A percentile compares a stretch with the other conserved stretches of the same genome.
phyloP scores from a whole-genome alignment of 768 basidiomycete genomes.

The Nevesoporus exiguus region DNA sequence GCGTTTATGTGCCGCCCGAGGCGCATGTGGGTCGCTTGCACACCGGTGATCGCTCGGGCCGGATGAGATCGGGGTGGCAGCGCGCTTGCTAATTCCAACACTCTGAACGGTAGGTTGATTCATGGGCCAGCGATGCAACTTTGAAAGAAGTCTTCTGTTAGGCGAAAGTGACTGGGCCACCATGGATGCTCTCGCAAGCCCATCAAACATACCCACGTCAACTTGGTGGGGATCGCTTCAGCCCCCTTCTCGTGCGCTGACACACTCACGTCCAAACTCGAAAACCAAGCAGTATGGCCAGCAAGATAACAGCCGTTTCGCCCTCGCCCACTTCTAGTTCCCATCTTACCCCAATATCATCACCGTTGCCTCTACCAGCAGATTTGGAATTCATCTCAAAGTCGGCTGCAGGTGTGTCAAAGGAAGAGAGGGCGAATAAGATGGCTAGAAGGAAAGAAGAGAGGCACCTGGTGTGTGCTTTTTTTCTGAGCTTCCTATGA shows the following conservation, averaged over 20 bases:
- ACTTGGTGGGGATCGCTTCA: constrained; percentile 18
- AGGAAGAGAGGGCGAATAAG: constrained; percentile 93
- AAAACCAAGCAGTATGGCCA: background rate
- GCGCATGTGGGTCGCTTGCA: too few relatives aligned
- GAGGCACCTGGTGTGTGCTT: constrained; percentile 67
- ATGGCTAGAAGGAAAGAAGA: constrained; percentile 91
- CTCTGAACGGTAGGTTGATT: constrained; percentile 8
- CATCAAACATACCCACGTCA: constrained; percentile 3
- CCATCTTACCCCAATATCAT: constrained; percentile 27
- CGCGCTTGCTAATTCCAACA: too few relatives aligned
- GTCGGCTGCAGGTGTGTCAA: constrained; percentile 54
- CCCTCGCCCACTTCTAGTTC: constrained; percentile 15
- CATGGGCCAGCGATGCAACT: background rate
- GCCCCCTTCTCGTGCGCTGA: constrained; percentile 14
- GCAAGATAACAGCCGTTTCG: constrained; percentile 6
- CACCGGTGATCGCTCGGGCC: too few relatives aligned
- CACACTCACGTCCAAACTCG: constrained; percentile 10
- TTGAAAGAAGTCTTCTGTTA: background rate
- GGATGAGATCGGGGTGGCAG: too few relatives aligned
- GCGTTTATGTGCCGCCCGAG: too few relatives aligned
- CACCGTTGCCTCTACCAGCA: constrained; percentile 8
- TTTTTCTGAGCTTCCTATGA: background rate
- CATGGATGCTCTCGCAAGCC: constrained; percentile 9
- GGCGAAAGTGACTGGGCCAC: constrained; percentile 22
- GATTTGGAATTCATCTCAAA: constrained; percentile 14